Base-by-base conservation (phyloP, 2,329 filamentous ascomycete genomes). In the Curvularia lunata region DNA sequence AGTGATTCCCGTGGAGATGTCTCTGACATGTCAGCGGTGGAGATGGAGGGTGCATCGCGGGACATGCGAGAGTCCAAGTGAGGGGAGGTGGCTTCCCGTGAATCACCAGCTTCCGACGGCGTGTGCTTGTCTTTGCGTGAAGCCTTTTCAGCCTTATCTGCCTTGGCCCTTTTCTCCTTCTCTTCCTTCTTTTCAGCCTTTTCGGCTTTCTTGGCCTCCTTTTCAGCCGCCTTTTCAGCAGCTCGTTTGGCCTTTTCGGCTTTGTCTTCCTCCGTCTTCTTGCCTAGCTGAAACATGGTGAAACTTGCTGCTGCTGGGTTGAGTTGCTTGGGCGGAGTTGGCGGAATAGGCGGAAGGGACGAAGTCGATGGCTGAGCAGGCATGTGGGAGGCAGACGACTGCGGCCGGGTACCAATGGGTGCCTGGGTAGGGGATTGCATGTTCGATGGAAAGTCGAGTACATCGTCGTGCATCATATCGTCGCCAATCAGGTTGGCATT, bases 231-330 rank as follows among this genome's bases (percentile, higher is more conserved):
- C 54, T 69, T 71, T 47, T 46, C 43, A 10, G 73, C 71, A 1
- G 64, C 65, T 52, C 69, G 43, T 32, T 46, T 73, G 8, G 69
- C 70, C 52, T 73, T 77, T 38, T 75, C 64, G 10, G 66, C 69
- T 32, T 69, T 74, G 41, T 73, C 73, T 42, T 75, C 73, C 10
- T 73, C 70, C 16, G 67, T 72, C 58, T 75, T 72, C 47, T 71
- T 71, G 3, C 69, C 66, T 1, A 70, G 45, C 16, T 56, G 52
- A 27, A 68, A 66, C 55, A 68, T 65, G 62, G 90, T 94, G 74
- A 98, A 98, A 0, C 90, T 91, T 8, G 93, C 93, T 0, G 94
- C 95, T 6, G 91, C 86, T 7, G 95, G 95, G 69, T 99, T 98
- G 27, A 98, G 83, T 66, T 84, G 67, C 10, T 72, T 76, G 0